phyloP scores from a whole-genome alignment of 768 basidiomycete species.

The Rhizopogon rudus region DNA sequence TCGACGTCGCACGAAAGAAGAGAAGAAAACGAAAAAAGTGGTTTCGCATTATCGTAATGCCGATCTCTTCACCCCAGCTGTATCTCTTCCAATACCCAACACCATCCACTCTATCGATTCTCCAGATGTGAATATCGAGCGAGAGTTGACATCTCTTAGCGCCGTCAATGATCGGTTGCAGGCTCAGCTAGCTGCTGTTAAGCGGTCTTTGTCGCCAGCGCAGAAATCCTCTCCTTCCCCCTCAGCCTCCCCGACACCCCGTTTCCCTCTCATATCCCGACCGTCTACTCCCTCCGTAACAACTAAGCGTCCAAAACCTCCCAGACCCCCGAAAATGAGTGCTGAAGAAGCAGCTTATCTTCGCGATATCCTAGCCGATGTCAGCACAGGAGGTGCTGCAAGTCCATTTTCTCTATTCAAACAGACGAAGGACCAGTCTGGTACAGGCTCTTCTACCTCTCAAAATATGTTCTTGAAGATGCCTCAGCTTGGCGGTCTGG shows the following conservation, averaged over 20 bases:
- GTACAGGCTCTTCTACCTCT: slow-evolving; percentile 8
- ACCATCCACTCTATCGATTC: slow-evolving; percentile 1
- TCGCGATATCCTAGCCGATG: slow-evolving; percentile 62
- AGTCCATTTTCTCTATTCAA: slow-evolving; percentile 50
- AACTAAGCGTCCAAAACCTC: slow-evolving; percentile 33
- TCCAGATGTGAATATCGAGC: slow-evolving; percentile 8
- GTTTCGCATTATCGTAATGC: slow-evolving; percentile 22
- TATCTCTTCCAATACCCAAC: slow-evolving; percentile 10
- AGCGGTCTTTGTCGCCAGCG: slow-evolving; percentile 17
- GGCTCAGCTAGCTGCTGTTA: slow-evolving; percentile 20
- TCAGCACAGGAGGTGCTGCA: slow-evolving; percentile 35
- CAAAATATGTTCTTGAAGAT: slow-evolving; percentile 25
- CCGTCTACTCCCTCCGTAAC: slow-evolving; percentile 26
- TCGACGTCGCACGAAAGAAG: slow-evolving; percentile 24
- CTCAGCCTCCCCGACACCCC: slow-evolving; percentile 12
- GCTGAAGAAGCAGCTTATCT: slow-evolving; percentile 62
- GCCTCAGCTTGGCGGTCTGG: slow-evolving; percentile 47
- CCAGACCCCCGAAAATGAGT: slow-evolving; percentile 50
- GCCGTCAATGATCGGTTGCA: slow-evolving; percentile 23
- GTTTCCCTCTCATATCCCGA: slow-evolving; percentile 21
- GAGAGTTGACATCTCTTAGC: slow-evolving; percentile 16
- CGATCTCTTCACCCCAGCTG: slow-evolving; percentile 7
- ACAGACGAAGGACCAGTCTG: slow-evolving; percentile 26
- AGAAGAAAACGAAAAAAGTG: slow-evolving; percentile 31
- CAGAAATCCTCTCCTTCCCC: slow-evolving; percentile 18